These are phyloP conservation scores for Lentinus polychrous DNA, from an alignment of 1,284 basidiomycete genomes.

Conservation along the genomic window DNA sequence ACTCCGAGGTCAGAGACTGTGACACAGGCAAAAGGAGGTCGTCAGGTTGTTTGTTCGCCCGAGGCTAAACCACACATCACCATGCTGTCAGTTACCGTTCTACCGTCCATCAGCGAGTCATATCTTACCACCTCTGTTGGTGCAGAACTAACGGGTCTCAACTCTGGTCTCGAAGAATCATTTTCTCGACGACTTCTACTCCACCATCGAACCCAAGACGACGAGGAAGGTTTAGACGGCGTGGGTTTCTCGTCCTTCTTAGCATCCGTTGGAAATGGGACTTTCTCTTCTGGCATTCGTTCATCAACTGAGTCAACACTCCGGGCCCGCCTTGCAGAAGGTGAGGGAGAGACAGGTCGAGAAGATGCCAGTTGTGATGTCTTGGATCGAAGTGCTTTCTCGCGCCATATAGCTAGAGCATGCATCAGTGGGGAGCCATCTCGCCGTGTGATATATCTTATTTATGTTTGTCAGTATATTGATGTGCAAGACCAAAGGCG, in stretches of 20 bases:
- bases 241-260: constrained; percentile 31
- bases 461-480: neutral
- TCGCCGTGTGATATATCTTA: constrained; percentile 54
- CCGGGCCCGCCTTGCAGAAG: too few relatives aligned
- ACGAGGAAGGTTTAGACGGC: constrained; percentile 43
- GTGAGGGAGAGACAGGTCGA: constrained; percentile 25
- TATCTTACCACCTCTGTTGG: constrained; percentile 14
- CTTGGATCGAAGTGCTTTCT: constrained; percentile 36
- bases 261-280: constrained; percentile 16
- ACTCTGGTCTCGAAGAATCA: constrained; percentile 17
- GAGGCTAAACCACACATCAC: neutral
- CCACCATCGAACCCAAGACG: constrained; percentile 77
- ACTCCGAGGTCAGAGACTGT: constrained; percentile 2
- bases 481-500: neutral
- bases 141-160: constrained; percentile 18
- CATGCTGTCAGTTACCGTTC: too few relatives aligned
- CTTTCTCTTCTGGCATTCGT: neutral
- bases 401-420: constrained; percentile 56
- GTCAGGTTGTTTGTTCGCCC: neutral
- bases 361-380: constrained; percentile 18
- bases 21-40: constrained; percentile 1
- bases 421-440: constrained; percentile 63
- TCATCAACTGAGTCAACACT: too few relatives aligned
- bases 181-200: constrained; percentile 42
- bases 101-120: neutral